Percentiles rank a stretch among this genome's conserved stretches.
These are phyloP conservation scores for Skeletonema tropicum DNA, from an alignment of 108 stramenopile species.

Conservation along the genomic window DNA sequence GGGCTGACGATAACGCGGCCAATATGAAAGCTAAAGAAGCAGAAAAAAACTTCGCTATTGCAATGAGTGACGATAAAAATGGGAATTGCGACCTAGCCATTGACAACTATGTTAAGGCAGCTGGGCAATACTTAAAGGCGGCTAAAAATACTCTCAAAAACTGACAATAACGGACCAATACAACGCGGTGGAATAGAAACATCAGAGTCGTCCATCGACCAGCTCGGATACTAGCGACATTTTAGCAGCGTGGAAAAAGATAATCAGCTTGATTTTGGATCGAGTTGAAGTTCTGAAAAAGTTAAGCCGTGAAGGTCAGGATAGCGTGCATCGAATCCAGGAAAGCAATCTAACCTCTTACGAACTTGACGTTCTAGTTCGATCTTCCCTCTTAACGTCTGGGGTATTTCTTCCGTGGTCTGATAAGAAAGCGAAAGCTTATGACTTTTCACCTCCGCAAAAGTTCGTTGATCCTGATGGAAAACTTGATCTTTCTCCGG, in stretches of 20 bases:
- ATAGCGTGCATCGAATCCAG: neutral
- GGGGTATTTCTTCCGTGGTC: constrained; percentile 79
- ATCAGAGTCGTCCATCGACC: neutral
- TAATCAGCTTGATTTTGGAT: constrained; percentile 56
- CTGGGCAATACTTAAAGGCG: constrained; percentile 53
- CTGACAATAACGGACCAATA: neutral
- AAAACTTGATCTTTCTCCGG: constrained; percentile 53
- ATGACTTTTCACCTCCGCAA: constrained; percentile 28
- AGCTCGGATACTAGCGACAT: neutral
- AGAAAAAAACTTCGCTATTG: constrained; percentile 40
- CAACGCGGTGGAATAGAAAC: constrained; percentile 1
- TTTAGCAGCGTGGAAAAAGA: constrained; percentile 47
- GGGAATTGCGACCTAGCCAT: constrained; percentile 36
- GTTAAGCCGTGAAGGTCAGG: neutral
- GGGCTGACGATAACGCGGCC: constrained; percentile 3
- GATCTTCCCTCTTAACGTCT: constrained; percentile 62
- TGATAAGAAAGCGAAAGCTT: constrained; percentile 63
- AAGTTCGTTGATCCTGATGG: constrained; percentile 70
- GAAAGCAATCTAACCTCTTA: constrained; percentile 42
- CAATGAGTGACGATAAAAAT: constrained; percentile 63
- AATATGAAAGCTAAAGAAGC: constrained; percentile 45
- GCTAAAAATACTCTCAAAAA: constrained; percentile 40
- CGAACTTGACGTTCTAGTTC: constrained; percentile 68
- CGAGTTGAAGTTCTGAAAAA: constrained; percentile 49
- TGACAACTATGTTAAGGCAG: constrained; percentile 56